phyloP scores from a whole-genome alignment of 1,139 yeast species.

The Saccharomyces hybrid region DNA sequence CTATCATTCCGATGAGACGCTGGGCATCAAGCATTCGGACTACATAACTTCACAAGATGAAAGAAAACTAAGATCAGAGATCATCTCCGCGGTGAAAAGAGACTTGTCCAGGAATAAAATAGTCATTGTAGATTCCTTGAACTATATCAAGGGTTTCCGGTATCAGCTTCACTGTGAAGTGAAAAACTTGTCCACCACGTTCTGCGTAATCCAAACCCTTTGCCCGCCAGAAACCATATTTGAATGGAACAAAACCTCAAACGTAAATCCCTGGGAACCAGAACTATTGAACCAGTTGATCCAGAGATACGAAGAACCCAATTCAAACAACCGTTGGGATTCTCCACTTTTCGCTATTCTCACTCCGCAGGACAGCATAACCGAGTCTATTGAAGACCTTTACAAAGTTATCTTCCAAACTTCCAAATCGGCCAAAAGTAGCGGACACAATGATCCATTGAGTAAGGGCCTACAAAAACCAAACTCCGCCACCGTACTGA shows the following conservation, averaged over 20 bases:
- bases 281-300: constrained; percentile 60
- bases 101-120: constrained; percentile 60
- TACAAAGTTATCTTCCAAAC: constrained; percentile 58
- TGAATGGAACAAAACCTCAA: constrained; percentile 38
- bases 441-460: constrained; percentile 30
- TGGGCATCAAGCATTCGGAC: constrained; percentile 58
- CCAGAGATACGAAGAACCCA: constrained; percentile 92
- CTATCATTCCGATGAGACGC: constrained; percentile 67
- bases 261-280: constrained; percentile 53
- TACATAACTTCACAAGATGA: constrained; percentile 68
- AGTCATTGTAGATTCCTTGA: constrained; percentile 77
- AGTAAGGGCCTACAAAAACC: constrained; percentile 38
- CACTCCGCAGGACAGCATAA: neutral
- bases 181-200: constrained; percentile 68
- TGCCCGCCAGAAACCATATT: constrained; percentile 56
- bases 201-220: constrained; percentile 74
- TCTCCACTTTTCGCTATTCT: constrained; percentile 50
- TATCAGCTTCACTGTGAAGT: constrained; percentile 94
- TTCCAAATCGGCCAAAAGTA: constrained; percentile 37
- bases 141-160: constrained; percentile 90
- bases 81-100: constrained; percentile 83
- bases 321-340: constrained; percentile 83
- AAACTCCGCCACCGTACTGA: constrained; percentile 67
- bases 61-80: constrained; percentile 74
- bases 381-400: constrained; percentile 44